A percentile compares a stretch with the other conserved stretches of the same genome.
Conservation (phyloP, 1,284 basidiomycete genomes). For the Ceratobasidium sp. region DNA sequence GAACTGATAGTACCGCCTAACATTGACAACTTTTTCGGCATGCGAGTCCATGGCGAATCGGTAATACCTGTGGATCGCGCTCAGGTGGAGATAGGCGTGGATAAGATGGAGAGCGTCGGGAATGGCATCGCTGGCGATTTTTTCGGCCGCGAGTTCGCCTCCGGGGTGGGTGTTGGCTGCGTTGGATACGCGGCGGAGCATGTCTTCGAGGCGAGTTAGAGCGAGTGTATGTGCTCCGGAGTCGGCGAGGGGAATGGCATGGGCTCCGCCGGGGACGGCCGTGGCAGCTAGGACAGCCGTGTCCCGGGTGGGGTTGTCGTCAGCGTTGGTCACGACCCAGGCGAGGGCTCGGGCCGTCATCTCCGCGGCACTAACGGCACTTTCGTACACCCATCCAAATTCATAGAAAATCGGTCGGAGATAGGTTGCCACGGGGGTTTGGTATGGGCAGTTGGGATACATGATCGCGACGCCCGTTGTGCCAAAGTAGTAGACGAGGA, state of each 20-base stretch:
- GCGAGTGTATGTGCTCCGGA: slow-evolving; percentile 28
- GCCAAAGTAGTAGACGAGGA: slow-evolving; percentile 30
- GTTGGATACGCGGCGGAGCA: slow-evolving; percentile 29
- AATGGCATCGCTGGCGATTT: slow-evolving; percentile 19
- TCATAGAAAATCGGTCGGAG: slow-evolving; percentile 23
- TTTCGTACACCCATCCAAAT: slow-evolving; percentile 25
- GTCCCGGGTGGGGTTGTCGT: slow-evolving; percentile 31
- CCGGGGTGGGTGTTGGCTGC: slow-evolving; percentile 23
- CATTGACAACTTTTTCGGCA: slow-evolving; percentile 21
- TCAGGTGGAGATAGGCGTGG: slow-evolving; percentile 25
- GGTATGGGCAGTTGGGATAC: slow-evolving; percentile 35
- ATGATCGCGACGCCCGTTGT: slow-evolving; percentile 25
- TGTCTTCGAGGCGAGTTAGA: slow-evolving; percentile 15
- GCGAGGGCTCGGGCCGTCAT: slow-evolving; percentile 30
- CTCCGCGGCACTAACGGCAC: slow-evolving; percentile 25
- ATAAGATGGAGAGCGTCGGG: slow-evolving; percentile 28
- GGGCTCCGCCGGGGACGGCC: slow-evolving; percentile 26
- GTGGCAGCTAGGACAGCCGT: slow-evolving; percentile 26
- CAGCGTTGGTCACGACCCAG: slow-evolving; percentile 33
- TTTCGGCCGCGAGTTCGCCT: slow-evolving; percentile 29
- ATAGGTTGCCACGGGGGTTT: slow-evolving; percentile 30
- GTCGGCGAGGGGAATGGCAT: slow-evolving; percentile 23
- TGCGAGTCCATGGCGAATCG: slow-evolving; percentile 24
- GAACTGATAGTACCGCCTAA: slow-evolving; percentile 19
- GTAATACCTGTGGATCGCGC: slow-evolving; percentile 29